Evolutionary conservation across 1,139 yeast genomes (phyloP).

Genomic region (Zygotorulaspora mrakii): DNA sequence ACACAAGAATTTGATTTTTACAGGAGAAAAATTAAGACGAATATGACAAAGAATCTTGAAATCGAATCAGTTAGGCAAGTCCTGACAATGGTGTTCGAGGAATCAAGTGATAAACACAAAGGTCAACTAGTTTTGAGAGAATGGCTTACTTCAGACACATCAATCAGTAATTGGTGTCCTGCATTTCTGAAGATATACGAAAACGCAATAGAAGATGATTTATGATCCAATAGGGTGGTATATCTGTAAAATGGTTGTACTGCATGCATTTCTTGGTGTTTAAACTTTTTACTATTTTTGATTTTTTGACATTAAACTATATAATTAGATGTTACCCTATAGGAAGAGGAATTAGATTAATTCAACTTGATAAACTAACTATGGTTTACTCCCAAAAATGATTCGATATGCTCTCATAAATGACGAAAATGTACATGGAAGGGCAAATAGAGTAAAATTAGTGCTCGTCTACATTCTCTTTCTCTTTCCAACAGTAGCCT

Average conservation of each 20-base stretch:
- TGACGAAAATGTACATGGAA: constrained; percentile 14
- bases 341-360: not conserved
- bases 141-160: constrained; percentile 35
- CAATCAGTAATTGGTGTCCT: constrained; percentile 36
- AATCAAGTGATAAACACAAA: constrained; percentile 15
- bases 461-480: constrained; percentile 32
- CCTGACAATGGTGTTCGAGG: constrained; percentile 24
- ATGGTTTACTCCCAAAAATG: not conserved
- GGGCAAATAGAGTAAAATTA: constrained; percentile 10
- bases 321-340: constrained; percentile 2
- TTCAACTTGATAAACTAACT: not conserved
- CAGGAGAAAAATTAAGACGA: constrained; percentile 26
- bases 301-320: constrained; percentile 4
- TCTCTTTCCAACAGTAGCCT: constrained; percentile 67
- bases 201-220: constrained; percentile 7
- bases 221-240: too few species aligned
- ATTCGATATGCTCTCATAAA: constrained; percentile 3
- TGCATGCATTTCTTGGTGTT: too few species aligned
- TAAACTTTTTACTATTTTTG: not conserved
- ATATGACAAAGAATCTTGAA: constrained; percentile 22
- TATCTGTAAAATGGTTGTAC: too few species aligned
- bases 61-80: constrained; percentile 22
- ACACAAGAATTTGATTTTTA: constrained; percentile 30
- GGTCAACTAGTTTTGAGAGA: constrained; percentile 25
- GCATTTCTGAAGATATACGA: constrained; percentile 34